phyloP scores from a whole-genome alignment of 768 basidiomycete species.

The Tylopilus subfusipes region DNA sequence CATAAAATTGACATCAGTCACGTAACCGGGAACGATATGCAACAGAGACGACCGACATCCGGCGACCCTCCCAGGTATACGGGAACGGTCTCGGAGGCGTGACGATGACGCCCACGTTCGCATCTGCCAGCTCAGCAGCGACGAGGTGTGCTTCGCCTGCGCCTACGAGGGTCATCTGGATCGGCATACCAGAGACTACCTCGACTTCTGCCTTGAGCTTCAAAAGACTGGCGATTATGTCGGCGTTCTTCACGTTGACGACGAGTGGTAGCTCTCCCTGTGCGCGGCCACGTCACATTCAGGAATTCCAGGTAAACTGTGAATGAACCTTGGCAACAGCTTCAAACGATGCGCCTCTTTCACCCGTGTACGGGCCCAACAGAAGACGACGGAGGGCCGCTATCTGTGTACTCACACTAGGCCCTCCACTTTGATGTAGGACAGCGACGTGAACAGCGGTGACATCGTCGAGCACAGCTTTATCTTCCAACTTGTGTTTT shows the following conservation, averaged over 20 bases:
- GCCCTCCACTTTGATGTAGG: constrained; percentile 23
- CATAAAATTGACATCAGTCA: neutral
- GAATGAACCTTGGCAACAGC: constrained; percentile 37
- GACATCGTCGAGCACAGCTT: constrained; percentile 63
- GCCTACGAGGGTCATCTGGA: constrained; percentile 52
- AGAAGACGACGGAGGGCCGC: constrained; percentile 50
- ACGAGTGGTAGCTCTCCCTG: constrained; percentile 64
- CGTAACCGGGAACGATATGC: neutral
- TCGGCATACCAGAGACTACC: constrained; percentile 22
- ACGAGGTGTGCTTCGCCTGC: constrained; percentile 53
- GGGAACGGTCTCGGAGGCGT: constrained; percentile 64
- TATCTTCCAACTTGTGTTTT: constrained; percentile 50
- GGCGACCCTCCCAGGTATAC: constrained; percentile 56
- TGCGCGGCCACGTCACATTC: constrained; percentile 6
- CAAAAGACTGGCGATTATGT: constrained; percentile 70
- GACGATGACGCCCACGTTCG: constrained; percentile 69
- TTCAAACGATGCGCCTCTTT: constrained; percentile 31
- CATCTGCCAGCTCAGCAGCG: constrained; percentile 45
- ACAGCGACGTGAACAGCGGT: constrained; percentile 63
- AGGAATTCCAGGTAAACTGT: neutral
- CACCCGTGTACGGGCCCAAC: constrained; percentile 27
- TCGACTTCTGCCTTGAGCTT: constrained; percentile 56
- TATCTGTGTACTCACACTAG: constrained; percentile 63
- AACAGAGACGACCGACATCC: constrained; percentile 45
- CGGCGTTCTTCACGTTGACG: constrained; percentile 64